These are phyloP conservation scores for Amaranthus hypochondriacus DNA, from an alignment of 148 eudicot species.

Conservation along the genomic window DNA sequence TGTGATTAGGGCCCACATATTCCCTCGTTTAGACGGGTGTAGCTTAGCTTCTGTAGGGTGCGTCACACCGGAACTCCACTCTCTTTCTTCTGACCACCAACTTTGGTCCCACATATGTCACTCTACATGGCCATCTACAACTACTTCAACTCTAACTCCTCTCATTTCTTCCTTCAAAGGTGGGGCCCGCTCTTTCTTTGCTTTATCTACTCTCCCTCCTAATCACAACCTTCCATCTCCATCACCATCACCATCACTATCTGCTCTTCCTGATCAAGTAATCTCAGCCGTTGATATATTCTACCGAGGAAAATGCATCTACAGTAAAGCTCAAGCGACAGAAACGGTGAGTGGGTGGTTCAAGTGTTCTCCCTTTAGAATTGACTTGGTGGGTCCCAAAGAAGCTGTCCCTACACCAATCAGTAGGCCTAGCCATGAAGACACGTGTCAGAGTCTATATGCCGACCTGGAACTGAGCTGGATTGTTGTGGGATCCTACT, in stretches of 20 bases:
- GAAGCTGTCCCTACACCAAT: conserved; percentile 48
- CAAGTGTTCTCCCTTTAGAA: conserved; percentile 68
- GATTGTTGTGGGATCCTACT: conserved; percentile 53
- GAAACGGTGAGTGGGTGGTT: conserved; percentile 68
- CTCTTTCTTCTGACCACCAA: conserved; percentile 37
- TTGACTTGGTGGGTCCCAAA: conserved; percentile 65
- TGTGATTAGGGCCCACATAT: conserved; percentile 52
- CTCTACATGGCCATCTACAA: conserved; percentile 75
- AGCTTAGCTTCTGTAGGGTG: conserved; percentile 51
- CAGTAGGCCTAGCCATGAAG: conserved; percentile 38
- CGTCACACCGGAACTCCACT: conserved; percentile 52
- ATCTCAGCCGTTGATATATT: conserved; percentile 84
- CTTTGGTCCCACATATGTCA: conserved; percentile 63
- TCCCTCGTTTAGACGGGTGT: conserved; percentile 67
- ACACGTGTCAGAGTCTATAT: conserved; percentile 36
- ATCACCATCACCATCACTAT: neutral
- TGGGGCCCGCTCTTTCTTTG: conserved; percentile 58
- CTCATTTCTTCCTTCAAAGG: conserved; percentile 54
- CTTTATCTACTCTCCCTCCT: conserved; percentile 30
- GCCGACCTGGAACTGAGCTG: conserved; percentile 57
- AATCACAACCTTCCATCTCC: conserved; percentile 22
- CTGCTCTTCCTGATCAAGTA: conserved; percentile 26
- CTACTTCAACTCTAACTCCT: conserved; percentile 34
- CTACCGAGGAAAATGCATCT: conserved; percentile 40
- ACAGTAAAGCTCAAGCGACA: conserved; percentile 48